Evolutionary conservation across 2,329 filamentous ascomycete genomes (phyloP), one percentile per base, ranked within the genome.

Genomic region (Aspergillus alliaceus): DNA sequence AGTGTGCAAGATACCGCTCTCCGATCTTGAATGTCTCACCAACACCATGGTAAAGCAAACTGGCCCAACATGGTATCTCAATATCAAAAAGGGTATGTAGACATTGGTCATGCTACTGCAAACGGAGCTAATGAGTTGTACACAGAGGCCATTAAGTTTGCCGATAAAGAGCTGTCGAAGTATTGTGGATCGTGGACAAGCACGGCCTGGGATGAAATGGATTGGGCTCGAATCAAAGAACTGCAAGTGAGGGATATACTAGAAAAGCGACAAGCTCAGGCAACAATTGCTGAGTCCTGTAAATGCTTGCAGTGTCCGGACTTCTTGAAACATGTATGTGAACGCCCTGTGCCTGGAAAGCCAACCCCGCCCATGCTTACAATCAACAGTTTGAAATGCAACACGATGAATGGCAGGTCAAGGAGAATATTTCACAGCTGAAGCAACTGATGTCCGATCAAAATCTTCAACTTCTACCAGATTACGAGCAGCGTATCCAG

Each of bases 381-480:
- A 32, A 34, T 29, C 35, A 40, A 37, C 59, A 93, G 89, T 97
- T 95, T 71, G 90, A 92, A 60, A 96, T 96, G 90, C 90, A 93
- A 69, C 92, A 99, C 69, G 91, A 97, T 70, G 90, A 97, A 75
- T 98, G 93, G 92, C 83, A 96, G 47, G 91, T 99, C 73, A 91
- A 95, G 72, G 92, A 96, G 72, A 93, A 96, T 66, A 97, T 99
- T 66, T 85, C 87, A 14, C 87, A 93, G 59, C 82, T 99, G 58
- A 91, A 93, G 59, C 89, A 91, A 69, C 82, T 93, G 27, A 91
- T 98, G 77, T 97, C 95, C 1, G 92, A 98, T 72, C 93, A 98
- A 72, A 98, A 98, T 70, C 85, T 99, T 2, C 93, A 97, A 70
- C 84, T 99, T 4, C 84, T 99, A 9, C 95, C 95, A 0, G 95